phyloP scores from a whole-genome alignment of 805 yeast genomes.

The Yarrowia sp. region DNA sequence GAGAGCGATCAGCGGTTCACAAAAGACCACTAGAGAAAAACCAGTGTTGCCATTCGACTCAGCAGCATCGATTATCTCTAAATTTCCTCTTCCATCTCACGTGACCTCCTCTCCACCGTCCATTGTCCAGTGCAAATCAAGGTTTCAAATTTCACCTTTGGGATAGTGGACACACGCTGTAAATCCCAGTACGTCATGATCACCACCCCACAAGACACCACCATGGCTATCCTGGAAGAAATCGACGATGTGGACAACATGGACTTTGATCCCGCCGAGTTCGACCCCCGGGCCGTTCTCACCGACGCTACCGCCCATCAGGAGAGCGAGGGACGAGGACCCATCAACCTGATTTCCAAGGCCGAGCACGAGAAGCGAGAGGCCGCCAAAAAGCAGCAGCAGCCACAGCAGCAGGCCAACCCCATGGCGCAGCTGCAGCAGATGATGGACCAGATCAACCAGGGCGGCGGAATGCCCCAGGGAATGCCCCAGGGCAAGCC shows the following conservation, averaged over 20 bases:
- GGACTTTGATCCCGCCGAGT: conserved; percentile 92
- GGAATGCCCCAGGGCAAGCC: conserved; percentile 26
- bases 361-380: conserved; percentile 29
- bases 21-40: no score
- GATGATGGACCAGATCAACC: conserved; percentile 27
- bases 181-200: background rate
- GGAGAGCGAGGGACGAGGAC: conserved; percentile 24
- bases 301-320: conserved; percentile 30
- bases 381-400: conserved; percentile 25
- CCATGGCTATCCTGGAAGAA: conserved; percentile 42
- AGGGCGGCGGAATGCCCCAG: conserved; percentile 6
- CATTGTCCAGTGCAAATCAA: background rate
- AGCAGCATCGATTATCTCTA: background rate
- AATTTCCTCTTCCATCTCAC: background rate
- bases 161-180: background rate
- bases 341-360: conserved; percentile 25
- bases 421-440: conserved; percentile 29
- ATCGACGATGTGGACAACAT: conserved; percentile 79
- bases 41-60: no score
- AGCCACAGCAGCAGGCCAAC: background rate
- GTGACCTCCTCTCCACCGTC: background rate
- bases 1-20: no score
- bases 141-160: conserved; percentile 16
- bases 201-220: background rate
- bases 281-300: conserved; percentile 56